A percentile compares a stretch with the other conserved stretches of the same genome.
phyloP scores from a whole-genome alignment of 2,329 filamentous ascomycete genomes.

The Neonectria ditissima region DNA sequence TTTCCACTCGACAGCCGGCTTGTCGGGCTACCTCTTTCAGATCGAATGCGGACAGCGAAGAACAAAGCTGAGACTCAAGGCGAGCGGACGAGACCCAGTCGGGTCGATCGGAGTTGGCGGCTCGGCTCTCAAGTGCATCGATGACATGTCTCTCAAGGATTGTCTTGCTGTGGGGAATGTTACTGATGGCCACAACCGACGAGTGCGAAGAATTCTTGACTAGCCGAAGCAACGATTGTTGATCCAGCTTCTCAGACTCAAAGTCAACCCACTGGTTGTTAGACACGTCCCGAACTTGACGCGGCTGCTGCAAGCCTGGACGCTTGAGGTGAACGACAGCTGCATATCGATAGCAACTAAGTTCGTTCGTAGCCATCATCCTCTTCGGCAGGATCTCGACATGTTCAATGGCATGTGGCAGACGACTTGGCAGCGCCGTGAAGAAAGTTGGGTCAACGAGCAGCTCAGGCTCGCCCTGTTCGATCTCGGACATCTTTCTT shows the following conservation, averaged over 20 bases:
- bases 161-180: slow-evolving; percentile 48
- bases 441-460: slow-evolving; percentile 38
- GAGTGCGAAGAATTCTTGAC: slow-evolving; percentile 11
- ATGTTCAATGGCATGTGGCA: slow-evolving; percentile 38
- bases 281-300: slow-evolving; percentile 29
- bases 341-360: slow-evolving; percentile 31
- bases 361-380: slow-evolving; percentile 46
- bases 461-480: slow-evolving; percentile 35
- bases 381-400: slow-evolving; percentile 47
- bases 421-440: slow-evolving; percentile 13
- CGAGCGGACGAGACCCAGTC: slow-evolving; percentile 27
- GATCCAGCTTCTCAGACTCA: slow-evolving; percentile 14
- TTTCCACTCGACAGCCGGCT: slow-evolving; percentile 59
- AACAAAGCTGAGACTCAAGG: slow-evolving; percentile 3
- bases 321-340: slow-evolving; percentile 36
- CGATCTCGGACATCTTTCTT: slow-evolving; percentile 27
- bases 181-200: slow-evolving; percentile 31
- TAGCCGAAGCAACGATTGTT: slow-evolving; percentile 15
- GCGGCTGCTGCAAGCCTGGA: neutral
- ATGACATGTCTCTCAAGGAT: slow-evolving; percentile 43
- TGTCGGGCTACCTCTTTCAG: slow-evolving; percentile 40
- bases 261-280: slow-evolving; percentile 40
- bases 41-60: slow-evolving; percentile 30
- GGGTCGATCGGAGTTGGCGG: neutral
- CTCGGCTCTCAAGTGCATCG: slow-evolving; percentile 18